phyloP scores from a whole-genome alignment of 2,329 filamentous ascomycete species.

The Volutella citrinella region DNA sequence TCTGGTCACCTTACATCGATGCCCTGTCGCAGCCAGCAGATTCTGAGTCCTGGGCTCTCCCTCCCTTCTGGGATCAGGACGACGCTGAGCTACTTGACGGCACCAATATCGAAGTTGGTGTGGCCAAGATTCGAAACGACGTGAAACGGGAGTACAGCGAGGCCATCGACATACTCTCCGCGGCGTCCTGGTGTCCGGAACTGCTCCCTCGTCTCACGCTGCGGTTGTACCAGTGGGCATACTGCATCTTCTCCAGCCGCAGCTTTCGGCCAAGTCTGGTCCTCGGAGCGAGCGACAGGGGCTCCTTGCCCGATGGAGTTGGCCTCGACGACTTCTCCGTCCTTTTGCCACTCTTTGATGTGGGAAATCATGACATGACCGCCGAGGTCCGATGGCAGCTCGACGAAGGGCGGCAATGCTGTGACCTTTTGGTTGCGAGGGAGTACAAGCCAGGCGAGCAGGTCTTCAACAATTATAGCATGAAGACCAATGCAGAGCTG shows the following conservation, averaged over 20 bases:
- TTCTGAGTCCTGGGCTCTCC: constrained; percentile 48
- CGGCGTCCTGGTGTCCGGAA: constrained; percentile 20
- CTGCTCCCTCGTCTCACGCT: constrained; percentile 37
- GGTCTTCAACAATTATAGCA: constrained; percentile 69
- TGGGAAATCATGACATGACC: constrained; percentile 67
- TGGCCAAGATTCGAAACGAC: constrained; percentile 45
- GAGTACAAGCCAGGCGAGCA: constrained; percentile 50
- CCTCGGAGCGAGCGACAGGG: constrained; percentile 34
- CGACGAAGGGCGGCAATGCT: constrained; percentile 35
- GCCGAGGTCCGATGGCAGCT: constrained; percentile 59
- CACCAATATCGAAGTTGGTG: constrained; percentile 49
- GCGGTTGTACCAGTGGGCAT: constrained; percentile 62
- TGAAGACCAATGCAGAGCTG: constrained; percentile 71
- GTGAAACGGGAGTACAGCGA: constrained; percentile 45
- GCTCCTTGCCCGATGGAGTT: constrained; percentile 27
- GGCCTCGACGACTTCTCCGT: constrained; percentile 61
- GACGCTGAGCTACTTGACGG: constrained; percentile 57
- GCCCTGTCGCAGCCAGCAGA: constrained; percentile 62
- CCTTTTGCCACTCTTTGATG: constrained; percentile 67
- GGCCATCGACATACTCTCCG: constrained; percentile 36
- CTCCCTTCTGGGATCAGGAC: constrained; percentile 61
- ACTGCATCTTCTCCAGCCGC: constrained; percentile 61
- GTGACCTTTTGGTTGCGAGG: constrained; percentile 41
- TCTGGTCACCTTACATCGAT: constrained; percentile 67
- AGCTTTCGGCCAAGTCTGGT: constrained; percentile 63